phyloP scores from a whole-genome alignment of 192 early-diverging fungal species.

The Geranomyces variabilis region DNA sequence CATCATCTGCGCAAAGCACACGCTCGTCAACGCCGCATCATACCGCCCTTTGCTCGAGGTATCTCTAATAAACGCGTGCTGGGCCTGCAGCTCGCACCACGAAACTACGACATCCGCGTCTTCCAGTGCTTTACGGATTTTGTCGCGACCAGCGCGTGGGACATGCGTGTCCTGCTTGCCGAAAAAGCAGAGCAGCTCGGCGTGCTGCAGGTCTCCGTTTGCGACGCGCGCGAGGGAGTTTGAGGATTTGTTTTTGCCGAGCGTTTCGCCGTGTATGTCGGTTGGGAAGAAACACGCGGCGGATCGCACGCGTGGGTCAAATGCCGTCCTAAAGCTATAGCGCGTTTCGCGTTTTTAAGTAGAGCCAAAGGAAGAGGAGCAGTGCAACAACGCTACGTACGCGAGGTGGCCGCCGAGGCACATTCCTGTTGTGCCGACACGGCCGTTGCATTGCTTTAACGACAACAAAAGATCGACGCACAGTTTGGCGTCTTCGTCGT shows the following conservation, averaged over 20 bases:
- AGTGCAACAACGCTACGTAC: too few relatives aligned
- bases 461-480: conserved; percentile 1
- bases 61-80: conserved; percentile 72
- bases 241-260: conserved; percentile 49
- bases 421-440: conserved; percentile 16
- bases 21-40: conserved; percentile 61
- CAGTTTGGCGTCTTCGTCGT: conserved; percentile 16
- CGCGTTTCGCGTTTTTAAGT: too few relatives aligned
- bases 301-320: conserved; percentile 59
- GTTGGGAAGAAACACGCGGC: conserved; percentile 68
- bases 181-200: conserved; percentile 12
- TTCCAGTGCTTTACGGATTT: conserved; percentile 59
- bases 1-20: conserved; percentile 60
- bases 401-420: conserved; percentile 61
- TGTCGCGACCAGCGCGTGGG: conserved; percentile 55
- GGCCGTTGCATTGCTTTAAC: neutral
- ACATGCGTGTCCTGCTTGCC: conserved; percentile 68
- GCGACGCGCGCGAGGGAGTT: conserved; percentile 50
- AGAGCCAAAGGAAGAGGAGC: too few relatives aligned
- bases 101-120: conserved; percentile 54
- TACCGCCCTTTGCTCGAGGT: conserved; percentile 66
- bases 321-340: conserved; percentile 33
- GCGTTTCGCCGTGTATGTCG: conserved; percentile 62
- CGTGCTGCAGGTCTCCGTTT: conserved; percentile 23
- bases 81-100: conserved; percentile 64